Evolutionary conservation across 1,284 basidiomycete genomes (phyloP).

Genomic region (Ustilago nuda): DNA sequence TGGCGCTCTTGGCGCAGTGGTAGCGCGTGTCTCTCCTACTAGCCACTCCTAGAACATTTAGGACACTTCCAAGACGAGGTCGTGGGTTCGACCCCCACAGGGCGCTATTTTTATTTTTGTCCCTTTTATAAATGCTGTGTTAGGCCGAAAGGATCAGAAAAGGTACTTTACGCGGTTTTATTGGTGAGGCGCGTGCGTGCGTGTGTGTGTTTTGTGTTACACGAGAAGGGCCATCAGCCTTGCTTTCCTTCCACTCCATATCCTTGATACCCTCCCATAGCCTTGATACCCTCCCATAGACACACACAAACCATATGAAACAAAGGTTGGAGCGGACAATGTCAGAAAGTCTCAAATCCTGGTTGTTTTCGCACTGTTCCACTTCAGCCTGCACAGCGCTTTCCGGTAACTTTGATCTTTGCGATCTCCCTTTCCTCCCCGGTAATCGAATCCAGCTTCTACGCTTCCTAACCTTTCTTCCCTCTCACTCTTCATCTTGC

Average conservation of each 20-base stretch:
- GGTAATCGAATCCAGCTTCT: conserved; percentile 48
- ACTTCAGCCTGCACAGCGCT: conserved; percentile 10
- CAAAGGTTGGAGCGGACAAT: conserved; percentile 5
- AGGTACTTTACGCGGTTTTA: conserved; percentile 3
- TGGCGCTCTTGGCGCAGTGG: conserved; percentile 50
- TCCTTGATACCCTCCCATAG: background rate
- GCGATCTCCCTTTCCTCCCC: conserved; percentile 26
- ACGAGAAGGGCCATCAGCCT: background rate
- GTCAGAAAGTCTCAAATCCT: conserved; percentile 39
- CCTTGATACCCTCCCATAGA: background rate
- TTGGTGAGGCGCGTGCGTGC: background rate
- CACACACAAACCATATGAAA: background rate
- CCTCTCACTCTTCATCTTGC: background rate
- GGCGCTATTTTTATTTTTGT: conserved; percentile 26
- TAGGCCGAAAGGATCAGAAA: conserved; percentile 17
- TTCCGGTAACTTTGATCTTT: conserved; percentile 16
- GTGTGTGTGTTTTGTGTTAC: background rate
- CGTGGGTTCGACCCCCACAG: conserved; percentile 55
- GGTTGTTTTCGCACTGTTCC: conserved; percentile 26
- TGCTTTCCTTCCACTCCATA: background rate
- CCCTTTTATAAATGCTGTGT: too few relatives aligned
- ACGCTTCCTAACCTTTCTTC: conserved; percentile 38
- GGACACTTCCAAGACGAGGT: conserved; percentile 36
- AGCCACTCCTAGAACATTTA: background rate
- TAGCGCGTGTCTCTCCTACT: conserved; percentile 54